Percentiles rank a stretch among this genome's conserved stretches.
phyloP scores from a whole-genome alignment of 2,329 filamentous ascomycete species.

The Fusarium sp. region DNA sequence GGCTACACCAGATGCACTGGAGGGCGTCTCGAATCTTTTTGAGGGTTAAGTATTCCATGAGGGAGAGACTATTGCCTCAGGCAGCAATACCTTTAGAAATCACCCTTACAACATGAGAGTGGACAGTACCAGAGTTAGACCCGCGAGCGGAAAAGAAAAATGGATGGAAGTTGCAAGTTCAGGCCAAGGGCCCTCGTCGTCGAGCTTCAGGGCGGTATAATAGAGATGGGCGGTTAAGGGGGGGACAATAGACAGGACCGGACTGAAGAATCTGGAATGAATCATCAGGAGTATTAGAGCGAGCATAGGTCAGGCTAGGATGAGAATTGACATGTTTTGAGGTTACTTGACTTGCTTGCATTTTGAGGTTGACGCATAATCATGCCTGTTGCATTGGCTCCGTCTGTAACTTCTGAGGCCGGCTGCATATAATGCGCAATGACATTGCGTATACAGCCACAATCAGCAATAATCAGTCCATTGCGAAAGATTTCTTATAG shows the following conservation, averaged over 20 bases:
- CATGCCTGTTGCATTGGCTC: not conserved
- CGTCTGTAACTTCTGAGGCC: not conserved
- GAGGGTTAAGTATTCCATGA: conserved; percentile 43
- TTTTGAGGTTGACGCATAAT: not conserved
- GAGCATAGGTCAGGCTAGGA: conserved; percentile 32
- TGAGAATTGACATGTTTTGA: conserved; percentile 9
- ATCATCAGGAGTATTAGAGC: conserved; percentile 38
- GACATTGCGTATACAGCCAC: not conserved
- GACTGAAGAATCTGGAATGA: conserved; percentile 12
- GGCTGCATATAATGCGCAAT: conserved; percentile 1
- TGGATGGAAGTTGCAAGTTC: not conserved
- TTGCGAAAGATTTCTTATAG: not conserved
- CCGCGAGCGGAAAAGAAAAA: conserved; percentile 21
- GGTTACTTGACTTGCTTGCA: not conserved
- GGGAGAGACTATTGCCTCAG: not conserved
- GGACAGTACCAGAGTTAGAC: not conserved
- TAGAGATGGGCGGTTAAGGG: conserved; percentile 3
- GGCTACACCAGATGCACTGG: conserved; percentile 61
- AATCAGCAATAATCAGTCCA: conserved; percentile 2
- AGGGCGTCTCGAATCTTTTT: conserved; percentile 66
- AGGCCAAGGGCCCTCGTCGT: not conserved
- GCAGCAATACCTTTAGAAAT: not conserved
- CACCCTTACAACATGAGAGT: conserved; percentile 3
- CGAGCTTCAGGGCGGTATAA: conserved; percentile 2
- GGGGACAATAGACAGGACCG: conserved; percentile 29